phyloP scores from a whole-genome alignment of 164 flowering plant genomes.

The Kingdonia uniflora region DNA sequence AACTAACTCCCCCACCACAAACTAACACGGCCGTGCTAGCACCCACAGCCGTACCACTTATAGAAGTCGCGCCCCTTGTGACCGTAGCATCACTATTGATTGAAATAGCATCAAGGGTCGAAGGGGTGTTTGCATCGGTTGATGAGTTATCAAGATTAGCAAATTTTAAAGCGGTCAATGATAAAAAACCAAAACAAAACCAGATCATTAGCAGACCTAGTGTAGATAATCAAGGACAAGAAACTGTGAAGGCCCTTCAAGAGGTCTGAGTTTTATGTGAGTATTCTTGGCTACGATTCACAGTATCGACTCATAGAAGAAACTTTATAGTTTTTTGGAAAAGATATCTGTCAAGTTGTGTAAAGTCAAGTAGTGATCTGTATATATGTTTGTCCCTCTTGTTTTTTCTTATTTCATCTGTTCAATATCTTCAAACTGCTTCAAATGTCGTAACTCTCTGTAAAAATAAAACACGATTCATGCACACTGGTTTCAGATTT shows the following conservation, averaged over 20 bases:
- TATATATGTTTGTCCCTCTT: too few relatives aligned
- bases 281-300: background rate
- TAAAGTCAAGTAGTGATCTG: too few relatives aligned
- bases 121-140: constrained; percentile 28
- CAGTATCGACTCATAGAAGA: too few relatives aligned
- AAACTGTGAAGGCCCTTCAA: constrained; percentile 24
- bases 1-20: too few relatives aligned
- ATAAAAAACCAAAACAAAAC: constrained; percentile 19
- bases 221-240: constrained; percentile 18
- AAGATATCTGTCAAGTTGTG: too few relatives aligned
- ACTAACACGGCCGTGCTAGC: constrained; percentile 1
- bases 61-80: constrained; percentile 46
- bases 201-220: constrained; percentile 11
- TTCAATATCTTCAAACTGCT: too few relatives aligned
- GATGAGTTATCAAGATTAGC: constrained; percentile 40
- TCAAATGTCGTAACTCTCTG: too few relatives aligned
- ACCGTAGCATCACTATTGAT: constrained; percentile 43
- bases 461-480: too few relatives aligned
- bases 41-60: constrained; percentile 17
- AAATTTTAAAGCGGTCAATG: constrained; percentile 27
- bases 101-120: constrained; percentile 50
- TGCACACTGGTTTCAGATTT: too few relatives aligned
- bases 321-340: too few relatives aligned
- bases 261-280: constrained; percentile 26
- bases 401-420: too few relatives aligned